These are phyloP conservation scores for Yamadazyma sp. DNA, from an alignment of 1,139 yeast genomes.

Conservation along the genomic window DNA sequence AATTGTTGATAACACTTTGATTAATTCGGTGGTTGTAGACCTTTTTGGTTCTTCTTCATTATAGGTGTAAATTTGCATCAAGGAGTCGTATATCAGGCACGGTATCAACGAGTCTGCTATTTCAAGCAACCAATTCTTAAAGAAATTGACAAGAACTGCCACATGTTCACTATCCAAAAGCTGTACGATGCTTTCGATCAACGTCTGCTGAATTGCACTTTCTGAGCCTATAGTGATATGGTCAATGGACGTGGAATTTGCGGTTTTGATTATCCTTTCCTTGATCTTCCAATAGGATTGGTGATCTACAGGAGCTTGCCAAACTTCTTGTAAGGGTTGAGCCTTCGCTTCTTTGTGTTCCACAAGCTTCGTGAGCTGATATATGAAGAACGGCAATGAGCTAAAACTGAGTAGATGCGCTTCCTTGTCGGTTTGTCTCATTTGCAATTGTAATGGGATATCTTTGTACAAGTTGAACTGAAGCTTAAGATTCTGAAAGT, in stretches of 20 bases:
- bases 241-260: slow-evolving; percentile 22
- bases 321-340: slow-evolving; percentile 15
- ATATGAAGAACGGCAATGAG: slow-evolving; percentile 38
- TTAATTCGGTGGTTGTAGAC: slow-evolving; percentile 17
- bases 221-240: slow-evolving; percentile 21
- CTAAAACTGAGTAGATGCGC: slow-evolving; percentile 24
- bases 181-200: slow-evolving; percentile 22
- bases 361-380: slow-evolving; percentile 22
- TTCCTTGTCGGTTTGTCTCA: slow-evolving; percentile 17
- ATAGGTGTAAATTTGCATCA: slow-evolving; percentile 24
- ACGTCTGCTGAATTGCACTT: slow-evolving; percentile 21
- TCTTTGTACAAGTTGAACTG: slow-evolving; percentile 45
- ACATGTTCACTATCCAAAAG: slow-evolving; percentile 14
- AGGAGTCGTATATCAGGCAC: slow-evolving; percentile 39
- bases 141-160: slow-evolving; percentile 27
- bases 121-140: slow-evolving; percentile 45
- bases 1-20: slow-evolving; percentile 30
- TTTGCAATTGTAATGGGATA: slow-evolving; percentile 37
- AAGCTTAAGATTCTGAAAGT: slow-evolving; percentile 39
- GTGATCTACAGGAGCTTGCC: slow-evolving; percentile 36
- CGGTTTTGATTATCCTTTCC: slow-evolving; percentile 25
- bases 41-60: slow-evolving; percentile 3
- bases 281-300: slow-evolving; percentile 37
- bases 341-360: slow-evolving; percentile 16
- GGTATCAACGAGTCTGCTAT: slow-evolving; percentile 47